phyloP scores from a whole-genome alignment of 164 flowering plant genomes.

The Chloranthus sessilifolius region DNA sequence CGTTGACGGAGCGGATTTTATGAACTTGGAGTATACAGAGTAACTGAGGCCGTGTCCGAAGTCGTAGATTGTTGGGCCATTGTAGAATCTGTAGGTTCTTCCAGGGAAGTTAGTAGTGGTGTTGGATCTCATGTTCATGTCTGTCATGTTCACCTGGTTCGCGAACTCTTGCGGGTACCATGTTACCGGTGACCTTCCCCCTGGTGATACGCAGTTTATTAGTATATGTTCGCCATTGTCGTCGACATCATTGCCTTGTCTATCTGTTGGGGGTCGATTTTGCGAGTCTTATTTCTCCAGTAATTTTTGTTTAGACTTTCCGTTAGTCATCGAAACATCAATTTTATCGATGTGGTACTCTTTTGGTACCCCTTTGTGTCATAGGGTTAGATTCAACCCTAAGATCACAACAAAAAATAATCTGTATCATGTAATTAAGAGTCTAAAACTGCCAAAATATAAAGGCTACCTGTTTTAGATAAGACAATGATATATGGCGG shows the following conservation, averaged over 20 bases:
- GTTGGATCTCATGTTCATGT: slow-evolving; percentile 61
- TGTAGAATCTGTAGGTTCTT: slow-evolving; percentile 65
- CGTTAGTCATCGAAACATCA: background rate
- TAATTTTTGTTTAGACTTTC: background rate
- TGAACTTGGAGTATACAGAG: slow-evolving; percentile 33
- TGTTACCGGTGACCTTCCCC: slow-evolving; percentile 60
- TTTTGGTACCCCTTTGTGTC: background rate
- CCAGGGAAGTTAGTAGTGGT: slow-evolving; percentile 42
- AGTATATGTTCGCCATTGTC: too few relatives aligned
- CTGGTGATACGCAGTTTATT: slow-evolving; percentile 18
- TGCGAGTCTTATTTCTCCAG: too few relatives aligned
- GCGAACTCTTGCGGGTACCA: slow-evolving; percentile 55
- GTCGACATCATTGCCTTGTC: too few relatives aligned
- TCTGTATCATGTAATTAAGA: too few relatives aligned
- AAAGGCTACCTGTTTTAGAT: too few relatives aligned
- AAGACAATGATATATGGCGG: too few relatives aligned
- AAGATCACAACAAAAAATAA: too few relatives aligned
- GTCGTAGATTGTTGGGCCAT: slow-evolving; percentile 31
- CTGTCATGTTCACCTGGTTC: slow-evolving; percentile 56
- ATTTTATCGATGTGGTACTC: background rate
- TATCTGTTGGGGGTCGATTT: background rate
- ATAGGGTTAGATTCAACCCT: background rate
- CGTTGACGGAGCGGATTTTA: slow-evolving; percentile 31
- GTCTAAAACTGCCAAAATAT: too few relatives aligned
- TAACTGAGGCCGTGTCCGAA: slow-evolving; percentile 77